Conservation (phyloP, 2,329 filamentous ascomycete genomes). For the Colletotrichum agaves region DNA sequence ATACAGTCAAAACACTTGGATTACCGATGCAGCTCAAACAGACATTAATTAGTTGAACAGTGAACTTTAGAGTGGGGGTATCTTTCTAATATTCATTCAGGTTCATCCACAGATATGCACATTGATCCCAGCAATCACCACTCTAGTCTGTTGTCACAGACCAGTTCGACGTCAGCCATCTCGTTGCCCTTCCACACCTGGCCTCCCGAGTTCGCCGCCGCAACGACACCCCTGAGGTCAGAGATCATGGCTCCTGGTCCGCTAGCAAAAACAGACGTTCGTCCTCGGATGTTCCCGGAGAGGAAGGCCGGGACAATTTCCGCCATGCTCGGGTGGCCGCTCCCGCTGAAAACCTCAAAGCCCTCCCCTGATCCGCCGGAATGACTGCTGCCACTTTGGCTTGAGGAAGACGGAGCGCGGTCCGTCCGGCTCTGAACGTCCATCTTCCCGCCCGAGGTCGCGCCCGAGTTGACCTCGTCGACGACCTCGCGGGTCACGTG, state of each 20-base stretch:
- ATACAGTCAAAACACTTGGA: too few species aligned
- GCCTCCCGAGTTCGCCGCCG: constrained; percentile 60
- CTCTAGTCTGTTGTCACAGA: constrained; percentile 70
- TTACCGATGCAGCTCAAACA: too few species aligned
- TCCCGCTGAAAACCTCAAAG: constrained; percentile 28
- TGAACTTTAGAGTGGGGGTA: too few species aligned
- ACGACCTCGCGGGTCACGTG: constrained; percentile 3
- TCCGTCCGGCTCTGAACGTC: neutral
- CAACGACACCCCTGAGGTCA: constrained; percentile 66
- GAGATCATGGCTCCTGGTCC: constrained; percentile 69
- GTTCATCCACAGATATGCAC: too few species aligned
- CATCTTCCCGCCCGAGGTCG: neutral
- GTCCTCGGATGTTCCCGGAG: constrained; percentile 55
- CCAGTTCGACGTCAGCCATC: constrained; percentile 63
- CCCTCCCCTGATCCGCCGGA: constrained; percentile 45
- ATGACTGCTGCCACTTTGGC: constrained; percentile 63
- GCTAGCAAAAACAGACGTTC: constrained; percentile 68
- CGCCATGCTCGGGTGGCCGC: constrained; percentile 60
- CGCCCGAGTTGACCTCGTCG: neutral
- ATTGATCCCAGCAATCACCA: constrained; percentile 46
- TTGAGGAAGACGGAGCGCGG: constrained; percentile 50
- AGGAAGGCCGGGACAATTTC: constrained; percentile 61
- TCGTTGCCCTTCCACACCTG: constrained; percentile 70
- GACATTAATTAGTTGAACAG: too few species aligned
- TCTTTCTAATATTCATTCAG: too few species aligned